A percentile compares a stretch with the other conserved stretches of the same genome.
These are phyloP conservation scores for Aureoboletus auriporus DNA, from an alignment of 768 basidiomycete species.

Conservation along the genomic window DNA sequence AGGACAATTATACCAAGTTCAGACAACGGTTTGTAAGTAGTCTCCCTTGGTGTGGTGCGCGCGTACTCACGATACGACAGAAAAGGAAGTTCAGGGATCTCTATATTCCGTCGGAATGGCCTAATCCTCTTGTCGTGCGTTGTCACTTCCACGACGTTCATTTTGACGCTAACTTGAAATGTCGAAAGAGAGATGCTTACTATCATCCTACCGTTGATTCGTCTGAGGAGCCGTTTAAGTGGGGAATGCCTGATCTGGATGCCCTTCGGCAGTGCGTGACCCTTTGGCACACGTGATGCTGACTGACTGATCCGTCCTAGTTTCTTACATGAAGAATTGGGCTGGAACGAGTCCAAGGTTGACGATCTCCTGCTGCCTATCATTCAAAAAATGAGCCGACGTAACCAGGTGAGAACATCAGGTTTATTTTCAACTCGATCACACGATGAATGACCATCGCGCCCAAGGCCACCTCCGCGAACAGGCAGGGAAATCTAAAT, in stretches of 20 bases:
- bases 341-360: conserved; percentile 79
- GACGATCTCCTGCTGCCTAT: conserved; percentile 91
- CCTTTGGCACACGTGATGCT: conserved; percentile 5
- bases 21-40: conserved; percentile 75
- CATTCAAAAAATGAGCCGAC: conserved; percentile 82
- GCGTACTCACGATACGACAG: conserved; percentile 38
- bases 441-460: neutral
- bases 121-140: conserved; percentile 84
- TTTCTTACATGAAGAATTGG: conserved; percentile 72
- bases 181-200: conserved; percentile 80
- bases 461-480: conserved; percentile 53
- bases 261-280: conserved; percentile 71
- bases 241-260: conserved; percentile 96
- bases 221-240: conserved; percentile 92
- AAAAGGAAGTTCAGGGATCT: conserved; percentile 88
- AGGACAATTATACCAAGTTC: conserved; percentile 74
- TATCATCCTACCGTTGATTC: conserved; percentile 87
- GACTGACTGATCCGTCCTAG: conserved; percentile 32
- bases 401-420: conserved; percentile 54
- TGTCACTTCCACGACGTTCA: conserved; percentile 6
- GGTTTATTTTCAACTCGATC: neutral
- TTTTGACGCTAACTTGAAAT: neutral
- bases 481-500: conserved; percentile 74
- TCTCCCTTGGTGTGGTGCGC: too few species aligned
- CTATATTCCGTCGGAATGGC: conserved; percentile 82